phyloP scores from a whole-genome alignment of 2,329 filamentous ascomycete genomes.

The Tothia fuscella region DNA sequence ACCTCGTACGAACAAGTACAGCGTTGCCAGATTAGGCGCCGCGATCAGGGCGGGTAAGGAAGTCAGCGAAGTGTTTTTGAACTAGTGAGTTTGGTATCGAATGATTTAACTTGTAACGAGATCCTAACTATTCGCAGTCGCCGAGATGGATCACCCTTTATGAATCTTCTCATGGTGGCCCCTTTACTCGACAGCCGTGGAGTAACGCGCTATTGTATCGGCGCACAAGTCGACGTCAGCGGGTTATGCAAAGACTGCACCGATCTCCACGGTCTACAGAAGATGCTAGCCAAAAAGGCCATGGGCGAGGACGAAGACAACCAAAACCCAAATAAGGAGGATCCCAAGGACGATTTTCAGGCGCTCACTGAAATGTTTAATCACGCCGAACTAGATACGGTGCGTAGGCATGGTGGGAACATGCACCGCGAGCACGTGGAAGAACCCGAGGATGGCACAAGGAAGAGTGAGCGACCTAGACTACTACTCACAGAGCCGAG shows the following conservation, averaged over 20 bases:
- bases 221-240: constrained; percentile 61
- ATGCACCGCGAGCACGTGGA: constrained; percentile 46
- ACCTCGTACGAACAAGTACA: constrained; percentile 54
- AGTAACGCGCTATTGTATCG: constrained; percentile 55
- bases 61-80: constrained; percentile 61
- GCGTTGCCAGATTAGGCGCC: constrained; percentile 49
- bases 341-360: constrained; percentile 57
- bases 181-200: constrained; percentile 58
- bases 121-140: constrained; percentile 30
- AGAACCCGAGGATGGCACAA: constrained; percentile 18
- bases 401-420: constrained; percentile 50
- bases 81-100: constrained; percentile 44
- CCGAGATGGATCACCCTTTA: constrained; percentile 64
- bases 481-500: constrained; percentile 38
- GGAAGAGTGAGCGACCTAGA: constrained; percentile 28
- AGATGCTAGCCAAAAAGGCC: constrained; percentile 28
- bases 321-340: constrained; percentile 33
- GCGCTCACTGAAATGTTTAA: constrained; percentile 61
- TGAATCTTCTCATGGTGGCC: constrained; percentile 66
- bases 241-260: constrained; percentile 54
- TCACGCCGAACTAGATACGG: constrained; percentile 50
- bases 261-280: constrained; percentile 50
- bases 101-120: neutral
- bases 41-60: constrained; percentile 53
- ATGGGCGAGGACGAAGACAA: constrained; percentile 14